Evolutionary conservation across 1,284 basidiomycete genomes (phyloP).

Genomic region (Cystobasidium sp.): DNA sequence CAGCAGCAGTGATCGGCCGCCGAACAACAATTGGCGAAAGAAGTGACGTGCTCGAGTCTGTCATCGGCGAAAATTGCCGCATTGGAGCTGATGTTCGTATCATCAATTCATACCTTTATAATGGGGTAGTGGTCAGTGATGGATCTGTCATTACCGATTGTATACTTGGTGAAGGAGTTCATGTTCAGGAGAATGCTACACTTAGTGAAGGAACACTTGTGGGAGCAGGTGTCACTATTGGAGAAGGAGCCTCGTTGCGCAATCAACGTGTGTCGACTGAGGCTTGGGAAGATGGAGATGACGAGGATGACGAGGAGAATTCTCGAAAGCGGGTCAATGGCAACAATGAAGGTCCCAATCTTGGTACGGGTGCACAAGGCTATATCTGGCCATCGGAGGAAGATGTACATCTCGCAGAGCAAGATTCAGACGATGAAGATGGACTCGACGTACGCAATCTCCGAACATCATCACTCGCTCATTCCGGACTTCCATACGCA

Average conservation of each 20-base stretch:
- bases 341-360: slow-evolving; percentile 43
- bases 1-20: slow-evolving; percentile 79
- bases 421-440: slow-evolving; percentile 52
- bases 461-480: slow-evolving; percentile 49
- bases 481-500: slow-evolving; percentile 35
- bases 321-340: slow-evolving; percentile 47
- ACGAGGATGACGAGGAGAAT: slow-evolving; percentile 8
- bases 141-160: slow-evolving; percentile 74
- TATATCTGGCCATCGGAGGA: slow-evolving; percentile 58
- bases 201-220: slow-evolving; percentile 61
- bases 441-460: slow-evolving; percentile 51
- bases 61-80: slow-evolving; percentile 73
- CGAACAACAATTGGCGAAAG: slow-evolving; percentile 68
- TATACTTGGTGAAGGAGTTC: slow-evolving; percentile 65
- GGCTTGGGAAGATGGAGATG: slow-evolving; percentile 48
- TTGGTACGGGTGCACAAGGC: slow-evolving; percentile 55
- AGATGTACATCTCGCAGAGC: slow-evolving; percentile 47
- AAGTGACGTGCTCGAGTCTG: slow-evolving; percentile 69
- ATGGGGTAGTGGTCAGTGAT: slow-evolving; percentile 75
- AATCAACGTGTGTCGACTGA: slow-evolving; percentile 70
- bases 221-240: slow-evolving; percentile 55
- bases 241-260: slow-evolving; percentile 64
- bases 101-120: slow-evolving; percentile 78
- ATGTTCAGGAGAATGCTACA: slow-evolving; percentile 68
- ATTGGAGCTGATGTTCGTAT: slow-evolving; percentile 71